phyloP scores from a whole-genome alignment of 1,284 basidiomycete species.

The Sphaerobolus stellatus region DNA sequence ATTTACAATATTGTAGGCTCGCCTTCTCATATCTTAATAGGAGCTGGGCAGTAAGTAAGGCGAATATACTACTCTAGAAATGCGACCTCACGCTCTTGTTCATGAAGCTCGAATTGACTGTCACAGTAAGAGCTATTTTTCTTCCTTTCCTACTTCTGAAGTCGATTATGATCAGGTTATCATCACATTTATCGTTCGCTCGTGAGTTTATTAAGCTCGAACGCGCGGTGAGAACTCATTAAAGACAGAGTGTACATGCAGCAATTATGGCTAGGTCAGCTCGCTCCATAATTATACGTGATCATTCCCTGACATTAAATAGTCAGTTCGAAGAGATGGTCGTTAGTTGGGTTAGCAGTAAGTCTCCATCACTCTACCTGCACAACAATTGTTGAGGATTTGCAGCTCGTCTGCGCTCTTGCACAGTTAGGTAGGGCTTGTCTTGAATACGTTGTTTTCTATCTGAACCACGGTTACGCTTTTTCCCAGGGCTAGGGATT shows the following conservation, averaged over 20 bases:
- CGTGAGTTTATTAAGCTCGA: not conserved
- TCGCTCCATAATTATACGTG: not conserved
- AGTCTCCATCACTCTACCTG: not conserved
- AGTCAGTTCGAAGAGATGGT: not conserved
- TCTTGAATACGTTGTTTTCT: not conserved
- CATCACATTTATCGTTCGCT: constrained; percentile 3
- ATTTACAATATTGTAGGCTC: not conserved
- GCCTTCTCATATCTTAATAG: not conserved
- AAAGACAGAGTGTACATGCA: not conserved
- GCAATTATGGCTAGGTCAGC: constrained; percentile 5
- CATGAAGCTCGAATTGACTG: not conserved
- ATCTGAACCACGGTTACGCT: not conserved
- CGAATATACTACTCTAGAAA: not conserved
- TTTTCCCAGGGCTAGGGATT: not conserved
- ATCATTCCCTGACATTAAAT: not conserved
- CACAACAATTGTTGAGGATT: not conserved
- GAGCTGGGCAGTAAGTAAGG: not conserved
- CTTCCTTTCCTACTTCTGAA: not conserved
- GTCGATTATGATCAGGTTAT: not conserved
- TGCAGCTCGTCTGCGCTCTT: not conserved
- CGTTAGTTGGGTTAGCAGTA: not conserved
- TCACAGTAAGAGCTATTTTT: not conserved
- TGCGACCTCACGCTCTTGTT: not conserved
- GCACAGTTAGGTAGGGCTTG: not conserved
- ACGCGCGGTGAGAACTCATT: not conserved